Evolutionary conservation across 768 basidiomycete genomes (phyloP).

Genomic region (Phanerochaete carnosa): DNA sequence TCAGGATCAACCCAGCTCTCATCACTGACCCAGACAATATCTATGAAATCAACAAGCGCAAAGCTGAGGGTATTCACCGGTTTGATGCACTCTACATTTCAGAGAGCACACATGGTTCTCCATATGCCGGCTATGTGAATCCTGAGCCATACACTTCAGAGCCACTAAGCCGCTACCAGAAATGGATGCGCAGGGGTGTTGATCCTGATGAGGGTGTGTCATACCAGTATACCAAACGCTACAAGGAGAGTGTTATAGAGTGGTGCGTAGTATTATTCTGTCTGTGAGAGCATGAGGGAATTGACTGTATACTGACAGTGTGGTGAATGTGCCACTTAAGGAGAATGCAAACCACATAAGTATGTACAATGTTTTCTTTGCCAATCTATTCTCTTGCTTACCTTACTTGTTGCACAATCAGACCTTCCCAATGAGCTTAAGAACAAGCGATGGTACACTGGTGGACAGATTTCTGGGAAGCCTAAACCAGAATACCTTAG

Average conservation of each 20-base stretch:
- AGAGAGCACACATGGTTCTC: neutral
- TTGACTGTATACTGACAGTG: neutral
- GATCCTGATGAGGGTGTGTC: conserved; percentile 34
- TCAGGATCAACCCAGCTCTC: conserved; percentile 59
- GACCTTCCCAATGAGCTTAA: neutral
- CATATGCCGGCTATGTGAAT: conserved; percentile 16
- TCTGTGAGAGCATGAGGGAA: neutral
- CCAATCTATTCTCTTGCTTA: neutral
- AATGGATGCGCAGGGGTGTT: conserved; percentile 31
- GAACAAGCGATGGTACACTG: neutral
- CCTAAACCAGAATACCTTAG: neutral
- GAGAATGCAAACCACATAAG: conserved; percentile 50
- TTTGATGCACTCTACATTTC: neutral
- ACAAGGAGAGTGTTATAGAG: conserved; percentile 43
- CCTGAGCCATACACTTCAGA: conserved; percentile 38
- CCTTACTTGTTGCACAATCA: no score
- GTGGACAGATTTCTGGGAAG: neutral
- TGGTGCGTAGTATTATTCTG: conserved; percentile 28
- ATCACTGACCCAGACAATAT: conserved; percentile 25
- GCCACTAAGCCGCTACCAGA: conserved; percentile 45
- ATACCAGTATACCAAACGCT: conserved; percentile 58
- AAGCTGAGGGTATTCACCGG: neutral
- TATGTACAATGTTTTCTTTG: conserved; percentile 15
- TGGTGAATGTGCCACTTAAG: conserved; percentile 47
- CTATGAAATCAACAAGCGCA: neutral